Conservation (phyloP, 352 stramenopile species). For the Pythium phragmiticola region DNA sequence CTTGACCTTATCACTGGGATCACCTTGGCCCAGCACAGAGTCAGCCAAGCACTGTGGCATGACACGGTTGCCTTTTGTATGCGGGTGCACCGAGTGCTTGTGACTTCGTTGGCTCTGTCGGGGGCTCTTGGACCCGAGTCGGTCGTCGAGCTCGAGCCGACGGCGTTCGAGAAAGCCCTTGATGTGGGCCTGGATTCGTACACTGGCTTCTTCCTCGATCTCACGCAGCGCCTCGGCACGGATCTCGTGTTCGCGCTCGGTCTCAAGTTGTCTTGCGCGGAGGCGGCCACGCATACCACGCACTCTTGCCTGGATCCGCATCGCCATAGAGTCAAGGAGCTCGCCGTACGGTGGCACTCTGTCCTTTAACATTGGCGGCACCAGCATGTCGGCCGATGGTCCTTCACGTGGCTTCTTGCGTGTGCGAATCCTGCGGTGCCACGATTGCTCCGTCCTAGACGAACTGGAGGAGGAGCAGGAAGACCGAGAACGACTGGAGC, state of each 20-base stretch:
- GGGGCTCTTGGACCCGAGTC: not conserved
- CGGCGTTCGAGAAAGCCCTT: conserved; percentile 34
- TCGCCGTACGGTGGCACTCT: conserved; percentile 6
- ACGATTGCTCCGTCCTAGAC: not conserved
- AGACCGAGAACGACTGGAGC: conserved; percentile 6
- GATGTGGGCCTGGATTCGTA: conserved; percentile 42
- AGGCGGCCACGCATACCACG: conserved; percentile 33
- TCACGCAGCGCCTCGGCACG: conserved; percentile 43
- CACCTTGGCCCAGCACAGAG: not conserved
- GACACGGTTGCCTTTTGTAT: conserved; percentile 20
- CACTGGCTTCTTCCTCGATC: conserved; percentile 24
- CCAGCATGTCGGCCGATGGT: conserved; percentile 13
- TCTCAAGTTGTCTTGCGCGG: conserved; percentile 17
- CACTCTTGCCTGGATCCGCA: conserved; percentile 38
- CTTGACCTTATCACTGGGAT: conserved; percentile 26
- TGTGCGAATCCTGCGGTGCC: not conserved
- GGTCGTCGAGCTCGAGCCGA: not conserved
- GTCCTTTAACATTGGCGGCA: conserved; percentile 6
- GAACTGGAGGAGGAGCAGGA: not conserved
- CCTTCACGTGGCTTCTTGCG: not conserved
- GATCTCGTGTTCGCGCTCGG: conserved; percentile 39
- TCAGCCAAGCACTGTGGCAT: conserved; percentile 6
- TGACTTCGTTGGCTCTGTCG: conserved; percentile 2
- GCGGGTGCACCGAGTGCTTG: conserved; percentile 6
- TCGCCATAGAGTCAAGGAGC: conserved; percentile 34